A percentile compares a stretch with the other conserved stretches of the same genome.
phyloP scores from a whole-genome alignment of 345 rosid genomes.

The Linum trigynum region DNA sequence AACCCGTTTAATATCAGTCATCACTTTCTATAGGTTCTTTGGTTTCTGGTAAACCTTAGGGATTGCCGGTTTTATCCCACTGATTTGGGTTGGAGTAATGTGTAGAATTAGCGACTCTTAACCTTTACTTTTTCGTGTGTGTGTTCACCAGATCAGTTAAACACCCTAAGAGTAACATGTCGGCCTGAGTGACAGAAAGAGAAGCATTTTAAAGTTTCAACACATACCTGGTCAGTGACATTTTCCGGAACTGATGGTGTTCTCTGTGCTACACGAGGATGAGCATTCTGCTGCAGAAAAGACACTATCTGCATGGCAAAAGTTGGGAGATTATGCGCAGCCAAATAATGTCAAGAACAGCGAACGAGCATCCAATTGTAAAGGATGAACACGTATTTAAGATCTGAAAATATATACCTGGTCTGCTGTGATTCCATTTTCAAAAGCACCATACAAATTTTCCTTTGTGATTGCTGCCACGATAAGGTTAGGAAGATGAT shows the following conservation, averaged over 20 bases:
- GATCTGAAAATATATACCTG: slow-evolving; percentile 35
- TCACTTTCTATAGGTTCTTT: too few species aligned
- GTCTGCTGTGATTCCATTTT: slow-evolving; percentile 81
- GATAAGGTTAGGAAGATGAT: slow-evolving; percentile 91
- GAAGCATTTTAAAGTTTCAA: background rate
- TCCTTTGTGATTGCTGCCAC: slow-evolving; percentile 88
- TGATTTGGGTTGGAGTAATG: too few species aligned
- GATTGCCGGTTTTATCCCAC: too few species aligned
- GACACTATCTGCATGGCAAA: slow-evolving; percentile 48
- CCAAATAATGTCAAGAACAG: slow-evolving; percentile 2
- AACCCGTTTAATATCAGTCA: too few species aligned
- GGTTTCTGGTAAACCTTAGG: too few species aligned
- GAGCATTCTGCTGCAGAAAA: slow-evolving; percentile 88
- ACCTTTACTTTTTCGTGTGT: too few species aligned
- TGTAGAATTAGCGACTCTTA: too few species aligned
- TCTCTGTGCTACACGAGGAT: slow-evolving; percentile 75
- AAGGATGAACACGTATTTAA: background rate
- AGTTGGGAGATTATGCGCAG: slow-evolving; percentile 7
- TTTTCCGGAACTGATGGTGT: slow-evolving; percentile 85
- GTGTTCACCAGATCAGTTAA: too few species aligned
- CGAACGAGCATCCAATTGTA: background rate
- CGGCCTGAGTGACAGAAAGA: too few species aligned
- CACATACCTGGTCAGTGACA: slow-evolving; percentile 77
- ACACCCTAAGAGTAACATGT: too few species aligned
- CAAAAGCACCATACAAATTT: slow-evolving; percentile 78